Conservation (phyloP, 73 alveolate genomes). For the Halteria grandinella region DNA sequence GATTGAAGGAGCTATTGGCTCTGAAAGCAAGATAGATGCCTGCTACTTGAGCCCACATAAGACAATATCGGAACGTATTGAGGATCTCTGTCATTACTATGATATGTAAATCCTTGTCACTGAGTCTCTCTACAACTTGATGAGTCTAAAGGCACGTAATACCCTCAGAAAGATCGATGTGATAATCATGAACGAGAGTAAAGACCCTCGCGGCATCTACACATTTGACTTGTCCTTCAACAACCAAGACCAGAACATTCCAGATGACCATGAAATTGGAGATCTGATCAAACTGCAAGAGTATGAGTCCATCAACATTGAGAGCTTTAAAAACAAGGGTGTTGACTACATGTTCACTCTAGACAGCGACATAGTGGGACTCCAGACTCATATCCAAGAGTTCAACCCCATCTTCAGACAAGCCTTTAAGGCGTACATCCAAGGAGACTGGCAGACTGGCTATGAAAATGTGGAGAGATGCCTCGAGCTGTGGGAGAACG, state of each 20-base stretch:
- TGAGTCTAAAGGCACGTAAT: conserved; percentile 75
- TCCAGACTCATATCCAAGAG: conserved; percentile 64
- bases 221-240: conserved; percentile 65
- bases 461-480: conserved; percentile 65
- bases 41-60: conserved; percentile 86
- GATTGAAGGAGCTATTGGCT: conserved; percentile 95
- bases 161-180: conserved; percentile 78
- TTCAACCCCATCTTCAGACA: conserved; percentile 72
- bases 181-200: conserved; percentile 55
- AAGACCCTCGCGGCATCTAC: conserved; percentile 70
- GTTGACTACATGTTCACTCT: conserved; percentile 85
- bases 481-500: conserved; percentile 70
- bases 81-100: conserved; percentile 71
- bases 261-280: conserved; percentile 79
- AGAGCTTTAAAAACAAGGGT: conserved; percentile 76
- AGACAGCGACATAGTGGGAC: conserved; percentile 73
- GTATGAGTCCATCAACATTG: conserved; percentile 70
- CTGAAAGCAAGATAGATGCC: conserved; percentile 92
- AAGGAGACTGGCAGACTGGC: conserved; percentile 79
- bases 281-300: conserved; percentile 66
- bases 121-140: conserved; percentile 66
- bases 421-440: conserved; percentile 69
- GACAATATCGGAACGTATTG: conserved; percentile 77
- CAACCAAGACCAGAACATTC: conserved; percentile 58
- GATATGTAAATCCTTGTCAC: conserved; percentile 67